Evolutionary conservation across 2,329 filamentous ascomycete species (phyloP).

Genomic region (Diaporthe citrichinensis): DNA sequence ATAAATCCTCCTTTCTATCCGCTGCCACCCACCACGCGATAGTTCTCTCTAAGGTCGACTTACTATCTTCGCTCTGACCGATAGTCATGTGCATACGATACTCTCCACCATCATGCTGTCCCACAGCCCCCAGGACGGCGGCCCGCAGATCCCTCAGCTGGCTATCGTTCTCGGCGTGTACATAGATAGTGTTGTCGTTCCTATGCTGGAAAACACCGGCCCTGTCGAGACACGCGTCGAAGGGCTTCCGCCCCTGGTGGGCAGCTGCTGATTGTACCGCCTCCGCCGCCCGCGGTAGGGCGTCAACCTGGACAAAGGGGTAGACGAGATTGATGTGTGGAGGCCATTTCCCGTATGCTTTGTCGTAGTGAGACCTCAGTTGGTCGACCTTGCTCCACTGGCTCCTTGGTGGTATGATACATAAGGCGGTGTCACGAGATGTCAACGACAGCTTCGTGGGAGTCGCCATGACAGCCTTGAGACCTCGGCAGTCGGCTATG

Average conservation of each 20-base stretch:
- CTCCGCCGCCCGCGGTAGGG: constrained; percentile 59
- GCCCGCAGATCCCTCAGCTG: constrained; percentile 53
- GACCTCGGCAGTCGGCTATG: not conserved
- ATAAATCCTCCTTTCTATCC: not conserved
- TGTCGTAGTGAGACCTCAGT: constrained; percentile 74
- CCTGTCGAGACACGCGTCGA: constrained; percentile 54
- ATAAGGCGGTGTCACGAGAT: constrained; percentile 73
- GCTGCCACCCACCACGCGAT: not conserved
- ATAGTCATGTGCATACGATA: constrained; percentile 71
- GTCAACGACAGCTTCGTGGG: not conserved
- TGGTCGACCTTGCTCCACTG: constrained; percentile 65
- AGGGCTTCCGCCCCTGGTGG: constrained; percentile 38
- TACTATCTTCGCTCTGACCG: constrained; percentile 66
- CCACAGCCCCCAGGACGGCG: constrained; percentile 54
- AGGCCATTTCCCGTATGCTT: constrained; percentile 73
- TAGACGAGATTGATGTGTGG: constrained; percentile 77
- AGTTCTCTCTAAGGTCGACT: not conserved
- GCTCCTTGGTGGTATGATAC: constrained; percentile 67
- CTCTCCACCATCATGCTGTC: constrained; percentile 44
- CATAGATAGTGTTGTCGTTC: constrained; percentile 64
- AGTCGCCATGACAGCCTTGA: constrained; percentile 23
- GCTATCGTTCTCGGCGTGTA: constrained; percentile 51
- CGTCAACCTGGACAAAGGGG: constrained; percentile 69
- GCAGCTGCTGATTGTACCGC: constrained; percentile 55
- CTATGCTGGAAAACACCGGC: constrained; percentile 64